Percentiles rank a stretch among this genome's conserved stretches.
phyloP scores from a whole-genome alignment of 2,329 filamentous ascomycete genomes.

The Orbilia brochopaga region DNA sequence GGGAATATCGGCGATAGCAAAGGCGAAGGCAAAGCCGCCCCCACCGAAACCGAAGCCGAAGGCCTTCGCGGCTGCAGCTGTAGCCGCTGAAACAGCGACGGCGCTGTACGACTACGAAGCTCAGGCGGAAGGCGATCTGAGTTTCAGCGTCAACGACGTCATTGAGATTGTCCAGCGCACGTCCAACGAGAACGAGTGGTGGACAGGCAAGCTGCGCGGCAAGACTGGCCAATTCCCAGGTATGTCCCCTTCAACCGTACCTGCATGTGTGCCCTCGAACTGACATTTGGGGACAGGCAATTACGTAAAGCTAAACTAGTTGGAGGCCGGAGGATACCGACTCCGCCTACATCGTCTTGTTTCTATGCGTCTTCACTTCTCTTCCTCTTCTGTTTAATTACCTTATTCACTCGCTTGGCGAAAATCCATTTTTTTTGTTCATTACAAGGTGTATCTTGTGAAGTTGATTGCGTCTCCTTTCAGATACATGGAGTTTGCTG shows the following conservation, averaged over 20 bases:
- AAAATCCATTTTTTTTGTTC: not conserved
- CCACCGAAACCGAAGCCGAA: slow-evolving; percentile 82
- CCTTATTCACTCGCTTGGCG: slow-evolving; percentile 15
- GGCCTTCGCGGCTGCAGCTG: slow-evolving; percentile 66
- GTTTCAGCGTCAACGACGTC: slow-evolving; percentile 82
- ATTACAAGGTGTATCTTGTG: slow-evolving; percentile 1
- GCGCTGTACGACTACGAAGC: slow-evolving; percentile 96
- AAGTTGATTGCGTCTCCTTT: slow-evolving; percentile 1
- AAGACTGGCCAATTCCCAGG: slow-evolving; percentile 93
- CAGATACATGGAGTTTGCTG: slow-evolving; percentile 50
- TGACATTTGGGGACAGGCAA: slow-evolving; percentile 57
- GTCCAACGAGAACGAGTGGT: slow-evolving; percentile 96
- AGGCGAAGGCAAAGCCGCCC: slow-evolving; percentile 68
- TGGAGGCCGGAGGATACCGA: not conserved
- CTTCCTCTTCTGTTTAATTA: slow-evolving; percentile 11
- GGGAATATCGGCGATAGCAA: slow-evolving; percentile 69
- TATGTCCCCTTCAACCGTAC: slow-evolving; percentile 59
- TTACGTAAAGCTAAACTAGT: slow-evolving; percentile 61
- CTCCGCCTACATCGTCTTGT: not conserved
- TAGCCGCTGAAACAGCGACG: slow-evolving; percentile 68
- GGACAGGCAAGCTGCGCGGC: slow-evolving; percentile 80
- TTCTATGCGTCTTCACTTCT: slow-evolving; percentile 5
- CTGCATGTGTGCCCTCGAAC: slow-evolving; percentile 61
- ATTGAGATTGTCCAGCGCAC: slow-evolving; percentile 87
- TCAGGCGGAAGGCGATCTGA: slow-evolving; percentile 90